A percentile compares a stretch with the other conserved stretches of the same genome.
Evolutionary conservation across 345 rosid species (phyloP).

Genomic region (Conringia planisiliqua): DNA sequence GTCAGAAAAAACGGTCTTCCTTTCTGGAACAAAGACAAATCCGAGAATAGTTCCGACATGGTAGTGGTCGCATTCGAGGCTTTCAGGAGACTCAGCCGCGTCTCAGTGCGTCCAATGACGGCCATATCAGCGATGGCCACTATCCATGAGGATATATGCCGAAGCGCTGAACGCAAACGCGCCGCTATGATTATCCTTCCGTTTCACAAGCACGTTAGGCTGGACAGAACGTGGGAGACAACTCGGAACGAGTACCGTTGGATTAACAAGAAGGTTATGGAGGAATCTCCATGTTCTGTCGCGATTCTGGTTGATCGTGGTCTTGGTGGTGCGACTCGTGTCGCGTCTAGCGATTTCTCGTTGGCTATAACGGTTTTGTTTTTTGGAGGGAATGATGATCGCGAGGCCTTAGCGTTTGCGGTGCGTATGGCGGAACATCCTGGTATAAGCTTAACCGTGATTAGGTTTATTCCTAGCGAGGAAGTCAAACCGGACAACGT

Average conservation of each 20-base stretch:
- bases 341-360: conserved; percentile 64
- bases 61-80: conserved; percentile 80
- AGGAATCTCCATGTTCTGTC: conserved; percentile 66
- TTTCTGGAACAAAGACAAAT: conserved; percentile 70
- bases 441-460: conserved; percentile 49
- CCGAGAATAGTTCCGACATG: conserved; percentile 37
- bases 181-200: conserved; percentile 71
- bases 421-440: conserved; percentile 84
- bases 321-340: conserved; percentile 69
- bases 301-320: conserved; percentile 89
- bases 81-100: conserved; percentile 57
- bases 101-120: conserved; percentile 72
- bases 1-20: conserved; percentile 78
- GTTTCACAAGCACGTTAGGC: conserved; percentile 69
- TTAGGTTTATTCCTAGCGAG: conserved; percentile 43
- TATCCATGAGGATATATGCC: conserved; percentile 69
- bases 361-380: conserved; percentile 53
- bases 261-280: conserved; percentile 64
- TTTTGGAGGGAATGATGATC: conserved; percentile 81
- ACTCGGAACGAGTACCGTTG: conserved; percentile 48
- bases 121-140: conserved; percentile 66
- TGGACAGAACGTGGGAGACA: conserved; percentile 64
- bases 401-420: conserved; percentile 80
- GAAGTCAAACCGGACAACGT: conserved; percentile 40
- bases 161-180: conserved; percentile 55